A percentile compares a stretch with the other conserved stretches of the same genome.
Conservation (phyloP, 225 moss, liverwort and hornwort genomes). For the Sphagnum contortum region DNA sequence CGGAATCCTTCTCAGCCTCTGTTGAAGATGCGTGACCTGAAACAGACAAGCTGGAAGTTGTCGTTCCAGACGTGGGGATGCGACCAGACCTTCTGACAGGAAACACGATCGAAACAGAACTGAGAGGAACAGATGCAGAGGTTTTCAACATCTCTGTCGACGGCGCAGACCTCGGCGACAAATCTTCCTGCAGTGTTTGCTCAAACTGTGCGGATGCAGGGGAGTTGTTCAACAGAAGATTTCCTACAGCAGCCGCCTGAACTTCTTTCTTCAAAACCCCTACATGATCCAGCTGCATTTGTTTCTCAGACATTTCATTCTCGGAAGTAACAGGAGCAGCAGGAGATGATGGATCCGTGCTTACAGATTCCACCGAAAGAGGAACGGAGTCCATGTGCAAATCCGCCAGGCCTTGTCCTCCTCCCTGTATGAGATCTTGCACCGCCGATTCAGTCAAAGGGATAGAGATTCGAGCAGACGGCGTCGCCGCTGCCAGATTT, state of each 20-base stretch:
- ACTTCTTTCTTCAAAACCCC: slow-evolving; percentile 4
- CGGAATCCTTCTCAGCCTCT: too few relatives aligned
- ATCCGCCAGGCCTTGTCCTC: slow-evolving; percentile 14
- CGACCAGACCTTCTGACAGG: slow-evolving; percentile 5
- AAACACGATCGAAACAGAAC: not conserved
- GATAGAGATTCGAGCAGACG: not conserved
- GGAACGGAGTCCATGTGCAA: slow-evolving; percentile 9
- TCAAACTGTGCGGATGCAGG: slow-evolving; percentile 2
- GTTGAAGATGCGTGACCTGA: too few relatives aligned
- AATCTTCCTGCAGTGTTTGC: slow-evolving; percentile 1
- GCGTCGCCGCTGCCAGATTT: not conserved
- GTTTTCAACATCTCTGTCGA: slow-evolving; percentile 15
- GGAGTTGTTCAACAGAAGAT: slow-evolving; percentile 3
- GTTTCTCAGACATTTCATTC: too few relatives aligned
- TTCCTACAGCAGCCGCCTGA: slow-evolving; percentile 3
- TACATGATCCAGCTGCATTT: not conserved
- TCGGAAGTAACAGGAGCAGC: too few relatives aligned
- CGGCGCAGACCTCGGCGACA: slow-evolving; percentile 1
- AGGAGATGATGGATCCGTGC: too few relatives aligned
- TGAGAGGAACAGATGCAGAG: slow-evolving; percentile 14
- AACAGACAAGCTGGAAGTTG: too few relatives aligned
- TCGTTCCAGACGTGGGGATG: too few relatives aligned
- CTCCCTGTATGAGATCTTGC: slow-evolving; percentile 10
- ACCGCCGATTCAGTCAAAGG: slow-evolving; percentile 3
- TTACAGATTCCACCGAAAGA: not conserved